Evolutionary conservation across 2,329 filamentous ascomycete genomes (phyloP).

Genomic region (Raffaelea albimanens): DNA sequence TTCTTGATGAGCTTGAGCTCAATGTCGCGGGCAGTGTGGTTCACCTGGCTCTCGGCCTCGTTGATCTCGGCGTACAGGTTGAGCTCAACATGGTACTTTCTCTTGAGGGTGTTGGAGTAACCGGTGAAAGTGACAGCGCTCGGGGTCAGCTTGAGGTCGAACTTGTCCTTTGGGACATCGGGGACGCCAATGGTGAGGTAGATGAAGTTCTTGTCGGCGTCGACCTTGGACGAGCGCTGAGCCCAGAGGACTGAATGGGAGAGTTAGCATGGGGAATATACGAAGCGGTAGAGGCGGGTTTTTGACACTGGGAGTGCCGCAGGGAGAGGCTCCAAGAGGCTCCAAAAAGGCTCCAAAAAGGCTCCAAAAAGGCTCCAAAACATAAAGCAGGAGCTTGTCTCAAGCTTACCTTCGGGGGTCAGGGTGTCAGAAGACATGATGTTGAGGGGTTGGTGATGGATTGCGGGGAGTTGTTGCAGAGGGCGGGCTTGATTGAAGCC

Average conservation of each 20-base stretch:
- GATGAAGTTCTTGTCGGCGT: conserved; percentile 84
- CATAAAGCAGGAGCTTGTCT: too few species aligned
- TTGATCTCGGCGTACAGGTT: conserved; percentile 91
- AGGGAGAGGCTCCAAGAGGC: too few species aligned
- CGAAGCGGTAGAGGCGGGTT: neutral
- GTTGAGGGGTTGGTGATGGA: neutral
- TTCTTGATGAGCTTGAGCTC: conserved; percentile 95
- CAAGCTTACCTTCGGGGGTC: conserved; percentile 30
- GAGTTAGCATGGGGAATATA: neutral
- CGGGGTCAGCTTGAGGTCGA: conserved; percentile 77
- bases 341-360: too few species aligned
- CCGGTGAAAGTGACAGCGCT: conserved; percentile 73
- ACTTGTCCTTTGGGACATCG: conserved; percentile 65
- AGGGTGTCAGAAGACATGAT: conserved; percentile 19
- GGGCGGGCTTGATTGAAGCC: too few species aligned
- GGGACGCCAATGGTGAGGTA: conserved; percentile 85
- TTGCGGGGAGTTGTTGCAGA: neutral
- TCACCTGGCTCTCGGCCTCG: conserved; percentile 68
- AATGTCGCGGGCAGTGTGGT: conserved; percentile 81
- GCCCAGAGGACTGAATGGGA: conserved; percentile 75
- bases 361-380: neutral
- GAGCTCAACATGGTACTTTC: conserved; percentile 75
- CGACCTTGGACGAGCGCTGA: conserved; percentile 77
- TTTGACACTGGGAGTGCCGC: too few species aligned
- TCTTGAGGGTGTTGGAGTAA: conserved; percentile 73